Evolutionary conservation across 129 eudicot species (phyloP).

Genomic region (Flaveria robusta): DNA sequence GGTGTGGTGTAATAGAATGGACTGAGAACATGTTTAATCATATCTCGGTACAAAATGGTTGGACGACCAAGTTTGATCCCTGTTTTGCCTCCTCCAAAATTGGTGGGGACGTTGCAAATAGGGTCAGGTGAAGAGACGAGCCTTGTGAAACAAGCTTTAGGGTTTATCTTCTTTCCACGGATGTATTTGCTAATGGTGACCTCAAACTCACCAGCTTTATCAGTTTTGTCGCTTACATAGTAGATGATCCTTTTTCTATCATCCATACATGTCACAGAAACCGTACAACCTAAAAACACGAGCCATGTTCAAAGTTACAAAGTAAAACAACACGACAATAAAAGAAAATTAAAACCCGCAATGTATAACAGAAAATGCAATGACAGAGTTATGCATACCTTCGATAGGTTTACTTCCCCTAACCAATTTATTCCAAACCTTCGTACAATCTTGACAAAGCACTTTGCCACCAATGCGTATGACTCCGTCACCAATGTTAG

Average conservation of each 20-base stretch:
- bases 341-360: not conserved
- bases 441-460: constrained; percentile 80
- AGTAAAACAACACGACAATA: not conserved
- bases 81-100: constrained; percentile 63
- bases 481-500: constrained; percentile 6
- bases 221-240: constrained; percentile 78
- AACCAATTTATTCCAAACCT: constrained; percentile 74
- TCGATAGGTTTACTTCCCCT: constrained; percentile 62
- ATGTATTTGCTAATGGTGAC: constrained; percentile 47
- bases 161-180: constrained; percentile 54
- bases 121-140: constrained; percentile 81
- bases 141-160: constrained; percentile 66
- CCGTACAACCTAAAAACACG: constrained; percentile 52
- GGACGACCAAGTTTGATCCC: constrained; percentile 80
- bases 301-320: not conserved
- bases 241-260: constrained; percentile 52
- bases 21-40: constrained; percentile 51
- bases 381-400: constrained; percentile 38
- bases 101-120: constrained; percentile 68
- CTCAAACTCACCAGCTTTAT: constrained; percentile 60
- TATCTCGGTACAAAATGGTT: constrained; percentile 60
- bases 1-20: constrained; percentile 88
- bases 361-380: not conserved
- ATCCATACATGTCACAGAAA: constrained; percentile 79
- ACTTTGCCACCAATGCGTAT: constrained; percentile 75